These are phyloP conservation scores for Solanum hybrid DNA, from an alignment of 305 asterid genomes.

Conservation along the genomic window DNA sequence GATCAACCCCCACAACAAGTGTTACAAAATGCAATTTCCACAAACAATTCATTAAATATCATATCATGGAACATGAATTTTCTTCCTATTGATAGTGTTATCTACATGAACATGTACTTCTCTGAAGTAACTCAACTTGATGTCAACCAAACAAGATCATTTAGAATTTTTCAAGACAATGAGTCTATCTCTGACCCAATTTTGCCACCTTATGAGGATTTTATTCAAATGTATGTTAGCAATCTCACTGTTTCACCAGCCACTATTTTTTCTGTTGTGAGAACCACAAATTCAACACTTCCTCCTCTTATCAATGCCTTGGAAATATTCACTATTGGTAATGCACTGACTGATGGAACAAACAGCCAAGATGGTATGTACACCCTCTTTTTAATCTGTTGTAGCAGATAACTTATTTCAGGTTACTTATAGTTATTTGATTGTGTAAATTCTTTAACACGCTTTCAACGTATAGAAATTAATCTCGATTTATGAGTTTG, in stretches of 20 bases:
- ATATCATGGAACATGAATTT: slow-evolving; percentile 20
- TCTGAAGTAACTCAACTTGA: slow-evolving; percentile 36
- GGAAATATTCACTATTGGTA: slow-evolving; percentile 40
- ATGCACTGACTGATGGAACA: slow-evolving; percentile 35
- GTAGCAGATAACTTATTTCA: not conserved
- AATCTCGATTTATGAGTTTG: not conserved
- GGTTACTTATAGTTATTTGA: not conserved
- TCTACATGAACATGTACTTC: slow-evolving; percentile 42
- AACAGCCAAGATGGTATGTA: slow-evolving; percentile 38
- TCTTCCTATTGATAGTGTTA: slow-evolving; percentile 1
- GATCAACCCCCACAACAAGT: slow-evolving; percentile 31
- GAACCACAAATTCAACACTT: slow-evolving; percentile 33
- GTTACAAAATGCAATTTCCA: slow-evolving; percentile 29
- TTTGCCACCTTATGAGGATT: slow-evolving; percentile 39
- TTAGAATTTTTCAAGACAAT: slow-evolving; percentile 13
- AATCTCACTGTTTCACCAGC: slow-evolving; percentile 14
- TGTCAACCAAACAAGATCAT: slow-evolving; percentile 34
- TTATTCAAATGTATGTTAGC: not conserved
- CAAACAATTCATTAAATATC: not conserved
- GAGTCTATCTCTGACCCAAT: slow-evolving; percentile 1
- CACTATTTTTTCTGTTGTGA: slow-evolving; percentile 22
- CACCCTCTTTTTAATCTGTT: not conserved
- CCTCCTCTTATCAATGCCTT: slow-evolving; percentile 66
- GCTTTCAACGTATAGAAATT: not conserved
- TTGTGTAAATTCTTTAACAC: not conserved